Conservation (phyloP, 2,329 filamentous ascomycete species). For the Pseudogymnoascus sp. region DNA sequence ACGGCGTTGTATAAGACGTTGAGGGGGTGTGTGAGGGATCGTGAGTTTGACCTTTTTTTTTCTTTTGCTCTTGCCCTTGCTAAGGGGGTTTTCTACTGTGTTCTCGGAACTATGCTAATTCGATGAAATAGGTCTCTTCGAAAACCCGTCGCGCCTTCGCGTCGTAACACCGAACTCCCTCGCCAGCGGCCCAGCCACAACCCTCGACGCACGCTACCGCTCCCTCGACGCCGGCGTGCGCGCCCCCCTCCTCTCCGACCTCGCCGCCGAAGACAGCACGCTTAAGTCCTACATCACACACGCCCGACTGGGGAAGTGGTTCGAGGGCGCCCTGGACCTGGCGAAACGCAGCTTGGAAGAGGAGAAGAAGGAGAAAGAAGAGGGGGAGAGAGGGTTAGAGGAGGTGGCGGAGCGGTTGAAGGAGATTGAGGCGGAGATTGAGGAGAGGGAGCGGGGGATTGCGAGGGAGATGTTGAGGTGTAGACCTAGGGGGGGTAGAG, state of each 20-base stretch:
- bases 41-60: conserved; percentile 40
- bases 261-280: conserved; percentile 61
- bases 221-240: conserved; percentile 54
- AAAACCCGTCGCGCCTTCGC: conserved; percentile 31
- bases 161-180: conserved; percentile 30
- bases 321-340: conserved; percentile 32
- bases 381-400: conserved; percentile 12
- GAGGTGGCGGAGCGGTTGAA: conserved; percentile 17
- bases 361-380: conserved; percentile 21
- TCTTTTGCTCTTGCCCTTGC: conserved; percentile 6
- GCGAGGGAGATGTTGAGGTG: conserved; percentile 19
- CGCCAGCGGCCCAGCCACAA: conserved; percentile 31
- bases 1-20: conserved; percentile 65
- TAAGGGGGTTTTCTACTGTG: too few relatives aligned
- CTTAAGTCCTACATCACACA: conserved; percentile 59
- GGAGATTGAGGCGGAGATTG: conserved; percentile 22
- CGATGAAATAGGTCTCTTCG: conserved; percentile 28
- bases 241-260: conserved; percentile 60
- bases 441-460: conserved; percentile 22
- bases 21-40: conserved; percentile 51
- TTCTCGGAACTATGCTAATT: too few relatives aligned
- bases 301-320: conserved; percentile 64
- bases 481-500: conserved; percentile 13
- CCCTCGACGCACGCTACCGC: conserved; percentile 52
- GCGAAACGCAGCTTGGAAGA: conserved; percentile 31